phyloP scores from a whole-genome alignment of 139 green algal genomes.

The Auxenochlorella pyrenoidosa region DNA sequence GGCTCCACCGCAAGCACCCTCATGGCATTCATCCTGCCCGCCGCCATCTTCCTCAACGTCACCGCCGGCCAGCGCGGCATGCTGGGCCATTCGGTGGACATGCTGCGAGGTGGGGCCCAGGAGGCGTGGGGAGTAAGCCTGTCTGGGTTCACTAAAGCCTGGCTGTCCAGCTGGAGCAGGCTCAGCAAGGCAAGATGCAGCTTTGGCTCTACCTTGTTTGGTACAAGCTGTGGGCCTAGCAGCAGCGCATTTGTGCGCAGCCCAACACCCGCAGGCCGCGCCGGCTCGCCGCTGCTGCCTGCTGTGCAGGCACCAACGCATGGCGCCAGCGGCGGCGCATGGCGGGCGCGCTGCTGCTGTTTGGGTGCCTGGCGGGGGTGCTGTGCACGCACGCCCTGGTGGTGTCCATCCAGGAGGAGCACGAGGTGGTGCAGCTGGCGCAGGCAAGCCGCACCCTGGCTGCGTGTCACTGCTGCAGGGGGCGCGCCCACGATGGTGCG shows the following conservation, averaged over 20 bases:
- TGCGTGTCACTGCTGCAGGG: neutral
- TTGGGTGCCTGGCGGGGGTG: conserved; percentile 74
- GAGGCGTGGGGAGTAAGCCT: neutral
- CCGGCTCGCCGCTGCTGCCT: neutral
- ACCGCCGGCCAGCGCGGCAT: conserved; percentile 14
- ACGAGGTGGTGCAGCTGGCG: conserved; percentile 81
- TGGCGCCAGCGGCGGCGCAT: conserved; percentile 55
- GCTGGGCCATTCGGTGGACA: conserved; percentile 16
- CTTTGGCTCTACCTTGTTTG: no score
- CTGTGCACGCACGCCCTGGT: conserved; percentile 78
- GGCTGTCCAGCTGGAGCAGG: neutral
- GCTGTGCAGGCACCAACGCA: no score
- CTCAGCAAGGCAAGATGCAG: no score
- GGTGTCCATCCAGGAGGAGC: conserved; percentile 73
- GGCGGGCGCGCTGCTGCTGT: conserved; percentile 70
- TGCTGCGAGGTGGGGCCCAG: neutral
- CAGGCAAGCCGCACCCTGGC: conserved; percentile 22
- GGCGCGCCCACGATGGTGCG: neutral
- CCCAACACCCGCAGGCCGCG: no score
- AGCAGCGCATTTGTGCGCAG: no score
- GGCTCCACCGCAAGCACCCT: conserved; percentile 81
- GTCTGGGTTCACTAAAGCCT: neutral
- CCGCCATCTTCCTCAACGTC: conserved; percentile 68
- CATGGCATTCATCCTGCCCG: conserved; percentile 79
- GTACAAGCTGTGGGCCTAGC: no score